Percentiles rank a stretch among this genome's conserved stretches.
Evolutionary conservation across 257 asterid genomes (phyloP).

Genomic region (Gentiana macrophylla): DNA sequence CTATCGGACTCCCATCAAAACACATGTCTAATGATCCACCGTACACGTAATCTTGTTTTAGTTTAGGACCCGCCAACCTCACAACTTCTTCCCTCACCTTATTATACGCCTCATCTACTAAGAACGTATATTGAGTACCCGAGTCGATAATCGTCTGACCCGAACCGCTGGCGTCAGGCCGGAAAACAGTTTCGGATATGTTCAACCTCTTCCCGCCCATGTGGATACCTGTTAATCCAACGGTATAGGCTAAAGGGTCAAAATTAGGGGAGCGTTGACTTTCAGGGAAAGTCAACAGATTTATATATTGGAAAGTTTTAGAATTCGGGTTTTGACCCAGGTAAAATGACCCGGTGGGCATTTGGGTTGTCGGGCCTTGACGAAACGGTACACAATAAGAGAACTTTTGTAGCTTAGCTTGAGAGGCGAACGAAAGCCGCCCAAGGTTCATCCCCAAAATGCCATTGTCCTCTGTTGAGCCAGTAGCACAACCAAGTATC

Average conservation of each 20-base stretch:
- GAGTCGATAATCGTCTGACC: conserved; percentile 90
- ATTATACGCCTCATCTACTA: conserved; percentile 52
- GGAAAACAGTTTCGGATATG: conserved; percentile 39
- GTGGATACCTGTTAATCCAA: conserved; percentile 42
- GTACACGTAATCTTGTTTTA: conserved; percentile 44
- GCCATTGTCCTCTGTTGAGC: conserved; percentile 59
- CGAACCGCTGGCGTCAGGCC: conserved; percentile 62
- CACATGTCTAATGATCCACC: conserved; percentile 72
- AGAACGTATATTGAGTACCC: conserved; percentile 74
- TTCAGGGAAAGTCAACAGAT: conserved; percentile 39
- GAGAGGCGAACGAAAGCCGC: conserved; percentile 59
- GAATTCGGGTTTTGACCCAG: conserved; percentile 72
- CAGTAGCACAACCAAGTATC: conserved; percentile 59
- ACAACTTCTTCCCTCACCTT: conserved; percentile 45
- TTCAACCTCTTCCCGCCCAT: conserved; percentile 46
- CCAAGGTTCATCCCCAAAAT: conserved; percentile 88
- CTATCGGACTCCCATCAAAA: conserved; percentile 34
- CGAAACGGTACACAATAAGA: conserved; percentile 75
- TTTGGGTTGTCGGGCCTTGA: conserved; percentile 13
- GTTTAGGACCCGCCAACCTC: conserved; percentile 36
- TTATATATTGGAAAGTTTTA: conserved; percentile 24
- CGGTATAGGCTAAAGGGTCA: conserved; percentile 70
- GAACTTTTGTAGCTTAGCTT: conserved; percentile 46
- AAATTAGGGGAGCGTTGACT: conserved; percentile 63
- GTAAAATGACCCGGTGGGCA: conserved; percentile 51